Evolutionary conservation across 2,329 filamentous ascomycete genomes (phyloP), one percentile per base, ranked within the genome.

Genomic region (Fusarium sp.): DNA sequence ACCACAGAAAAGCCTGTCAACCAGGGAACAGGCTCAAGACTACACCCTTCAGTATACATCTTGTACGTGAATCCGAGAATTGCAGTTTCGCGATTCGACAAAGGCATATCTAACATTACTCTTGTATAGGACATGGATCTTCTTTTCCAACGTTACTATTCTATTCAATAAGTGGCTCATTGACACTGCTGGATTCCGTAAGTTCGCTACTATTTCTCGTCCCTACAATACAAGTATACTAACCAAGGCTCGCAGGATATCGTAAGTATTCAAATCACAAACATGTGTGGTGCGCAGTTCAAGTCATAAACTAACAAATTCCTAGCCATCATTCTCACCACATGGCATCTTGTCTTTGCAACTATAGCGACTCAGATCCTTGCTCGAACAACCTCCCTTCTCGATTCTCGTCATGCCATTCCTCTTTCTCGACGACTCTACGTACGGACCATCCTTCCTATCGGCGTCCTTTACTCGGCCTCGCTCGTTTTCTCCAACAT

Each of bases 91-190:
- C 1, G 10, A 20, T 18, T n/a, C 41, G 9, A 12, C 27, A 20
- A n/a, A 53, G 40, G 7, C 10, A 27, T 41, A 4, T 46, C 71
- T 74, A 65, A 73, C 55, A 27, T 37, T n/a, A 40, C 12, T 40
- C 40, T 55, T 55, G 45, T 11, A 11, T 28, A 87, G 85, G 57
- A 87, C 88, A 76, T 97, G 93, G 93, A 97, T 97, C 72, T 86
- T 93, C 72, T 88, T 96, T 78, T 96, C 92, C 75, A 95, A 93
- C 71, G 85, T 88, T 75, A 93, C 94, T 66, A 97, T 97, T 77
- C 83, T 97, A 66, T 97, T 97, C 86, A 97, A 97, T 86, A 97
- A 97, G 83, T 94, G 92, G 88, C 88, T 97, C 51, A 87, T 97
- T 63, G 89, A 93, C 77, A 89, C 88, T 67, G 87, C 87, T 75